Evolutionary conservation across 257 asterid species (phyloP).

Genomic region (Schizonepeta tenuifolia): DNA sequence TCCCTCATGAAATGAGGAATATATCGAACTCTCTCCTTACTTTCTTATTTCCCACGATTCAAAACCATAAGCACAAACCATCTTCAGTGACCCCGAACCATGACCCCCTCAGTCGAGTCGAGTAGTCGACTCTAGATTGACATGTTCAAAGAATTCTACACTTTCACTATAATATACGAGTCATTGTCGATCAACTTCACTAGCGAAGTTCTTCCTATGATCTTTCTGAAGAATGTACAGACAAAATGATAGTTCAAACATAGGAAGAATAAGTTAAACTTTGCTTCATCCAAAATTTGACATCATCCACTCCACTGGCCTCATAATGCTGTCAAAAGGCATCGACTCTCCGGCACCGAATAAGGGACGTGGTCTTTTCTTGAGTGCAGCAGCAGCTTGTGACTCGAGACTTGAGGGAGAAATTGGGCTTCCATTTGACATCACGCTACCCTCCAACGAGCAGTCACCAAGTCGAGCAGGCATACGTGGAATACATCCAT

Average conservation of each 20-base stretch:
- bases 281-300: conserved; percentile 52
- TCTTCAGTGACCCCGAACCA: no score
- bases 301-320: conserved; percentile 75
- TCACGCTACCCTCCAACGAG: conserved; percentile 50
- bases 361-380: conserved; percentile 64
- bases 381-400: conserved; percentile 53
- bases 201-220: conserved; percentile 20
- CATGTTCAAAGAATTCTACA: conserved; percentile 24
- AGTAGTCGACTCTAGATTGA: not conserved
- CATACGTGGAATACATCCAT: conserved; percentile 28
- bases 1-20: no score
- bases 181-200: conserved; percentile 23
- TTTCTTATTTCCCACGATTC: no score
- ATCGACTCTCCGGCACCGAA: conserved; percentile 42
- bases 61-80: no score
- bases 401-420: conserved; percentile 47
- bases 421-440: conserved; percentile 45
- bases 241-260: conserved; percentile 28
- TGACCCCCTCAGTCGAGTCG: no score
- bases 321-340: conserved; percentile 47
- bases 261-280: not conserved
- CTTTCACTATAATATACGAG: conserved; percentile 25
- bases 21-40: no score
- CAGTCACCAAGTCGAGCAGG: conserved; percentile 66
- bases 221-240: conserved; percentile 49